Percentiles rank a stretch among this genome's conserved stretches.
Conservation (phyloP, 2,329 filamentous ascomycete genomes). For the Corniculantispora saksenae region DNA sequence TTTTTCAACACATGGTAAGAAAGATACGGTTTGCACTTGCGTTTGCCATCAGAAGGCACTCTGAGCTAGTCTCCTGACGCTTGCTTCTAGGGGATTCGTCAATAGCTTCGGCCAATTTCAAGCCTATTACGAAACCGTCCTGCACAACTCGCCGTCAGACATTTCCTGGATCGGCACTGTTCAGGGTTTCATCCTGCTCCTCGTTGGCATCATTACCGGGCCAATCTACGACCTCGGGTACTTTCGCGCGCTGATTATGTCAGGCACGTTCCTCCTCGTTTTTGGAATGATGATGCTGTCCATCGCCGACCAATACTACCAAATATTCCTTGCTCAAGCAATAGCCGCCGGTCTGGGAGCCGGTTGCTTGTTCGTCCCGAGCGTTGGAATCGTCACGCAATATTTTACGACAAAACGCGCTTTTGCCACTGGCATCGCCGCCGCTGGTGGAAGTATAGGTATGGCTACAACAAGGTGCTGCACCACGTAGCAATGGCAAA, state of each 20-base stretch:
- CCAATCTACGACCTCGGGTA: constrained; percentile 41
- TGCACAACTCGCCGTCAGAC: constrained; percentile 36
- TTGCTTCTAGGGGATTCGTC: constrained; percentile 9
- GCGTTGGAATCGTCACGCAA: constrained; percentile 38
- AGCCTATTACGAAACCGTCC: constrained; percentile 47
- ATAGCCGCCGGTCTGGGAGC: constrained; percentile 41
- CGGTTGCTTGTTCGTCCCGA: constrained; percentile 40
- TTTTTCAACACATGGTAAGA: constrained; percentile 55
- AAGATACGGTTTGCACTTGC: no score
- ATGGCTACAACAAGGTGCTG: no score
- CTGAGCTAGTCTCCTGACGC: background rate
- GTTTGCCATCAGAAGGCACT: background rate
- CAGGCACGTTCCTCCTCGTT: constrained; percentile 38
- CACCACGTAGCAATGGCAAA: background rate
- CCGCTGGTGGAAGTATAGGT: constrained; percentile 38
- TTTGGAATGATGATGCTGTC: constrained; percentile 59
- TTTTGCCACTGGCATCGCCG: constrained; percentile 42
- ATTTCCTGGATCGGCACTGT: constrained; percentile 38
- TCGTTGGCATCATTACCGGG: constrained; percentile 37
- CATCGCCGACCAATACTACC: constrained; percentile 38
- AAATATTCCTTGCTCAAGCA: constrained; percentile 34
- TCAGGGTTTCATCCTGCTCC: constrained; percentile 38
- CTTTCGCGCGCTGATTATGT: constrained; percentile 33
- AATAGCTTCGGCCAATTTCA: constrained; percentile 55
- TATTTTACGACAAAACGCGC: constrained; percentile 41